A percentile compares a stretch with the other conserved stretches of the same genome.
Conservation (phyloP, 305 asterid genomes). For the Withania somnifera region DNA sequence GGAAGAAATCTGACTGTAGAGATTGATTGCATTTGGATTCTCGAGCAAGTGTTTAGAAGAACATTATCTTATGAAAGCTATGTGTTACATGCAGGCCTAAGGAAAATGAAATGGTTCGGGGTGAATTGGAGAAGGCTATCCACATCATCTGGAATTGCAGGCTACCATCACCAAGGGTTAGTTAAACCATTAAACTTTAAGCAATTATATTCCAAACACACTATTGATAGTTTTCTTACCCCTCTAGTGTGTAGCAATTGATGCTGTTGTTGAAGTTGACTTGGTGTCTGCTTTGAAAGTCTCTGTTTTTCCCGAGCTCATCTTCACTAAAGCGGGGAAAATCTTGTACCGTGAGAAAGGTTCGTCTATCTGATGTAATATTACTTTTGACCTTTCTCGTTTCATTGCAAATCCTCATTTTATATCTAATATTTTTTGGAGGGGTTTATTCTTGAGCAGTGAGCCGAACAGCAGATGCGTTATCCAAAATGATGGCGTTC, state of each 20-base stretch:
- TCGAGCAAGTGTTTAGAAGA: neutral
- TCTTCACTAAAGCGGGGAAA: slow-evolving; percentile 81
- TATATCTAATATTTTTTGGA: neutral
- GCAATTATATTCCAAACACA: neutral
- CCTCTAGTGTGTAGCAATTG: slow-evolving; percentile 77
- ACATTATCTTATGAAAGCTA: neutral
- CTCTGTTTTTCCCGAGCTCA: slow-evolving; percentile 69
- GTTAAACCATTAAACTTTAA: slow-evolving; percentile 10
- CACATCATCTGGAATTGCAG: slow-evolving; percentile 86
- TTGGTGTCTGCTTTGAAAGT: slow-evolving; percentile 73
- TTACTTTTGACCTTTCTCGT: neutral
- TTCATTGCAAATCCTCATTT: neutral
- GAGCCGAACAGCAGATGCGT: slow-evolving; percentile 65
- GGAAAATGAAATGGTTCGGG: slow-evolving; percentile 54
- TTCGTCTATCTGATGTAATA: slow-evolving; percentile 1
- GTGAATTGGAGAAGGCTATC: slow-evolving; percentile 79
- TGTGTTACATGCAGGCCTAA: slow-evolving; percentile 46
- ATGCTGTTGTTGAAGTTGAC: slow-evolving; percentile 64
- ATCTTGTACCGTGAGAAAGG: slow-evolving; percentile 82
- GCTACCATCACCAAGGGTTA: slow-evolving; percentile 88
- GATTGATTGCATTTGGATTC: neutral
- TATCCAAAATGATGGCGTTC: slow-evolving; percentile 90
- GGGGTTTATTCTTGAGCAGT: slow-evolving; percentile 29
- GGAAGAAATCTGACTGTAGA: neutral
- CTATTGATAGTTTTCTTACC: neutral